Evolutionary conservation across 169 alveolate genomes (phyloP), one percentile per base, ranked within the genome.

Genomic region (Amoebophrya sp.): DNA sequence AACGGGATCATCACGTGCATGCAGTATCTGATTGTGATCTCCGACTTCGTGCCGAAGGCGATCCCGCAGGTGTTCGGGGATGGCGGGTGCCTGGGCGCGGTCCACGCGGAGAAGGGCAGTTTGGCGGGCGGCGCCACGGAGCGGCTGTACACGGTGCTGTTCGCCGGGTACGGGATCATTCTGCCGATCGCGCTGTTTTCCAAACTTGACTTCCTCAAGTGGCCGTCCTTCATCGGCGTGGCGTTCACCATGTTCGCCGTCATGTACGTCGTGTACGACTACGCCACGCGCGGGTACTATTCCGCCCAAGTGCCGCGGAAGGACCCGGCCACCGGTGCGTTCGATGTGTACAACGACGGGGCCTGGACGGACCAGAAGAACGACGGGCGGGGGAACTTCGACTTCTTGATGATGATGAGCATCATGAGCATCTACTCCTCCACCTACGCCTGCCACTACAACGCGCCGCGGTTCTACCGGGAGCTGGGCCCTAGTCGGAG

Each of bases 371-470:
- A 66, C 83, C 83, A 66, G 35, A 2, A 25, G 32, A 25, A 66
- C 32, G 83, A 66, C 35, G 83, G 35, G 35, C 83, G 83, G 32
- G 83, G 83, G 35, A 25, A 3, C 12, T 25, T 66, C 32, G 10
- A n/a, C 35, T 66, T 66, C 35, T n/a, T 25, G 35, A 66, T 66
- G 83, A 66, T 66, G 83, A 2, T 66, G 10, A 25, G 32, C 35
- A 7, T 66, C 7, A 66, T 66, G 39, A 1, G 32, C 38, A 66
- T 66, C 18, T 66, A 66, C 83, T 12, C 35, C 29, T 7, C 32
- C 83, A 7, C 83, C 83, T 66, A 25, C 83, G 83, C 83, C 29
- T 66, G 83, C 83, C 83, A 66, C 83, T 66, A 66, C 83, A 66
- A 66, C 83, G 12, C 83, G 35, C 83, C 83, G 83, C 1, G 18